Evolutionary conservation across 2,329 filamentous ascomycete species (phyloP).

Genomic region (Sporothrix euskadiensis): DNA sequence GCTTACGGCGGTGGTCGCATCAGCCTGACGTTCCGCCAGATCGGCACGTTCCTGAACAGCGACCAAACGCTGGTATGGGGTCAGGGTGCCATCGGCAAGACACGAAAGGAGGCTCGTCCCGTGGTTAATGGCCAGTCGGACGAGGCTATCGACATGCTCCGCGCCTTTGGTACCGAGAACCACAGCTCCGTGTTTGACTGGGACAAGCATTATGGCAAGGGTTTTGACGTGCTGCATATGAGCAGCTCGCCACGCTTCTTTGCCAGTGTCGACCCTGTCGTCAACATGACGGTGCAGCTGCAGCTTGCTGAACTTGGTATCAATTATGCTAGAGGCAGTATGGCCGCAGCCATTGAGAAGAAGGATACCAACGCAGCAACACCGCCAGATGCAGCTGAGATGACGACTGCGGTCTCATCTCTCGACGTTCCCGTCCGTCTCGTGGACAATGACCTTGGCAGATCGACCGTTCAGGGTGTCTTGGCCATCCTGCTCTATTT

Average conservation of each 20-base stretch:
- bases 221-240: conserved; percentile 81
- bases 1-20: conserved; percentile 77
- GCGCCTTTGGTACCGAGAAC: conserved; percentile 84
- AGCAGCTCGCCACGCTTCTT: conserved; percentile 54
- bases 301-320: conserved; percentile 54
- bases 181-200: conserved; percentile 71
- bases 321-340: conserved; percentile 49
- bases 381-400: conserved; percentile 27
- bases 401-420: conserved; percentile 25
- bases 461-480: conserved; percentile 52
- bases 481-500: conserved; percentile 61
- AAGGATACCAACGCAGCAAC: conserved; percentile 30
- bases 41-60: conserved; percentile 77
- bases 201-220: conserved; percentile 71
- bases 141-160: conserved; percentile 68
- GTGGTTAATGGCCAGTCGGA: conserved; percentile 70
- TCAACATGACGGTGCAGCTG: conserved; percentile 53
- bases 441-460: conserved; percentile 54
- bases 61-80: conserved; percentile 78
- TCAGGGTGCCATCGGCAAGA: conserved; percentile 78
- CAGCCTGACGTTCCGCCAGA: conserved; percentile 85
- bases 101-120: conserved; percentile 55
- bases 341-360: conserved; percentile 38
- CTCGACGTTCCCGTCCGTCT: conserved; percentile 47
- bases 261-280: conserved; percentile 48